Evolutionary conservation across 2,329 filamentous ascomycete species (phyloP), one percentile per base, ranked within the genome.

Genomic region (Cadophora gregata): DNA sequence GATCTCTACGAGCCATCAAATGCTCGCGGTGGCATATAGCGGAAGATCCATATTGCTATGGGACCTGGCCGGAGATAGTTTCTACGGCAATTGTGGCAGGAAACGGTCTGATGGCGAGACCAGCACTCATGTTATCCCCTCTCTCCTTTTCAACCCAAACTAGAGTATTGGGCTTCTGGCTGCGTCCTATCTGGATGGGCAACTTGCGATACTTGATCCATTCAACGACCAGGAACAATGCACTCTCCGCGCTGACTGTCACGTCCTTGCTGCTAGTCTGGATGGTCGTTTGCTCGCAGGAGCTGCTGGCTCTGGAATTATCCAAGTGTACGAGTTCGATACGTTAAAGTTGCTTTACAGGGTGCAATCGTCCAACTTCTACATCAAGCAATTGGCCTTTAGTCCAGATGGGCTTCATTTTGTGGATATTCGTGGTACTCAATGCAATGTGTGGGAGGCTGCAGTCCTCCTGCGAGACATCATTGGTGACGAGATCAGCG

Each of bases 401-500:
- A 69, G 70, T 36, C 68, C 62, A 47, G 78, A 81, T 62, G 71
- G 74, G 62, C 70, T 76, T 16, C 76, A 69, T n/a, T 71, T 81
- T 63, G 69, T 72, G 5, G 79, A 81, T 63, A 75, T 80, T 27
- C 68, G 78, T 66, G 76, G 75, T 3, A 65, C 73, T 1, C 76
- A 79, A 62, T 80, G 77, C 69, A 78, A 74, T 50, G 74, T 80
- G 53, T 81, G 79, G 79, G 76, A 80, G 63, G 77, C 79, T 9
- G 51, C 62, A 56, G 70, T 69, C 14, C 69, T 77, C 12, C 63
- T 77, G 47, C 64, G 73, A 31, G 75, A 76, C 33, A 59, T 70
- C 9, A 36, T 75, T 10, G 69, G 66, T 21, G 76, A 78, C 45
- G 74, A 74, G 36, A 73, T 69, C 64, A 76, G 73, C 59, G 72